Base-by-base conservation (phyloP, 352 stramenopile genomes). In the Phytophthora ramorum region DNA sequence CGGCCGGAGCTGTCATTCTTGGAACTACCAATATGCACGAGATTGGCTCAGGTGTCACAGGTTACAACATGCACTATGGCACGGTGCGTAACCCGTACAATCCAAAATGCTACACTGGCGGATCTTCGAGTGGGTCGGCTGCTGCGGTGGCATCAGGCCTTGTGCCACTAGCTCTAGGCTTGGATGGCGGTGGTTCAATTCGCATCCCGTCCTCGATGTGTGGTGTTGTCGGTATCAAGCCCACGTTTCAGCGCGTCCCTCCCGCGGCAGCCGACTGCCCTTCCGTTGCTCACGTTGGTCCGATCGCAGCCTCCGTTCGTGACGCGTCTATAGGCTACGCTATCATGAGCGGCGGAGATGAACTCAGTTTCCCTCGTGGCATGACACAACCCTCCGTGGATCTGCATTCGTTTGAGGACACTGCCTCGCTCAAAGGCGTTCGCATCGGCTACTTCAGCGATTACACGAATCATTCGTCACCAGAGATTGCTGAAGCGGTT, bases 1-100 rank as follows among this genome's bases (percentile, higher is more conserved):
- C 70, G 0, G 74, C 76, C 30, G 93, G 91, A 61, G 92, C 91
- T 10, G 83, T 98, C 9, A 91, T 98, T 49, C 59, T 97, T 8
- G 91, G 91, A 35, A 91, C 83, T 22, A 96, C 90, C 46, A 96
- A 96, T 68, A 96, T 97, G 87, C 83, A 96, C 69, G 91, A 98
- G 63, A 72, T 95, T 51, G 92, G 92, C 7, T 76, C 66, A 0
- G 77, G 85, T 38, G 70, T 90, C 58, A 92, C 82, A 41, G 87
- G 85, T n/a, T 92, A 90, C 72, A 95, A 93, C 63, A 85, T 88
- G 73, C 71, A 84, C 32, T 76, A 87, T 44, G 87, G 87, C 35
- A 90, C 79, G 1, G 72, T 85, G 12, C 83, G 76, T 41, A 98
- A 98, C 56, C 90, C 95, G 30, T 93, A 97, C 67, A 90, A 96